phyloP scores from a whole-genome alignment of 495 filamentous ascomycete genomes.

The Gamarada debralockiae region DNA sequence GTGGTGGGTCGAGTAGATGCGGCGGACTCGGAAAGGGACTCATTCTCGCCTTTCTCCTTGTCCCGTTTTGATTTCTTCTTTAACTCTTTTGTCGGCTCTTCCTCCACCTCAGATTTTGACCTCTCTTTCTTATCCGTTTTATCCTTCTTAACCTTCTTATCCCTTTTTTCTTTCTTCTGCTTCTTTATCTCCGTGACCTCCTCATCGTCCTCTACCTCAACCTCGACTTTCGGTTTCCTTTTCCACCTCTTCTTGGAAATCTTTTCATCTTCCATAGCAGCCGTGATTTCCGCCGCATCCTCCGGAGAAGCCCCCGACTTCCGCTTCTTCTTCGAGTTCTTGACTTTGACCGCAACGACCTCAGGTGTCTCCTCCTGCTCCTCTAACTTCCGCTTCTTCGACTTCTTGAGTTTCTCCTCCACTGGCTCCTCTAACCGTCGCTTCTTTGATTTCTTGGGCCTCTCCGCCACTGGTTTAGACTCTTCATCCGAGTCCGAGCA shows the following conservation, averaged over 20 bases:
- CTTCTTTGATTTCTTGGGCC: conserved; percentile 20
- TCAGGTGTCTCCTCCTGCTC: conserved; percentile 11
- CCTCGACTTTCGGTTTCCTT: conserved; percentile 4
- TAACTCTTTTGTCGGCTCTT: conserved; percentile 20
- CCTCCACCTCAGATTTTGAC: conserved; percentile 14
- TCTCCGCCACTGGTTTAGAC: conserved; percentile 5
- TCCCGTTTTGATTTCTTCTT: conserved; percentile 24
- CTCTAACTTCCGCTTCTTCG: conserved; percentile 19
- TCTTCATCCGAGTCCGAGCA: conserved; percentile 12
- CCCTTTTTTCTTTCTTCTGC: conserved; percentile 29
- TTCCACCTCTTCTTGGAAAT: conserved; percentile 13
- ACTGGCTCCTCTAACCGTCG: conserved; percentile 14
- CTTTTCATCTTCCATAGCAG: not conserved
- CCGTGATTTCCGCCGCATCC: not conserved
- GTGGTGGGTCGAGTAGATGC: not conserved
- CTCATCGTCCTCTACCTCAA: conserved; percentile 7
- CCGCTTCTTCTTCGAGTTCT: conserved; percentile 18
- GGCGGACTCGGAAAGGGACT: not conserved
- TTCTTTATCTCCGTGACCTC: conserved; percentile 29
- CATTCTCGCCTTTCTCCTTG: conserved; percentile 28
- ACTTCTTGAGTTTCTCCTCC: conserved; percentile 22
- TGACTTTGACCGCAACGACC: conserved; percentile 14
- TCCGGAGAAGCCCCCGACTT: conserved; percentile 4
- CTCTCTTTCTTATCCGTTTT: too few relatives aligned
- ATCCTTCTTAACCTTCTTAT: conserved; percentile 34